Conservation (phyloP, 768 basidiomycete species). For the Mycena chlorophos region DNA sequence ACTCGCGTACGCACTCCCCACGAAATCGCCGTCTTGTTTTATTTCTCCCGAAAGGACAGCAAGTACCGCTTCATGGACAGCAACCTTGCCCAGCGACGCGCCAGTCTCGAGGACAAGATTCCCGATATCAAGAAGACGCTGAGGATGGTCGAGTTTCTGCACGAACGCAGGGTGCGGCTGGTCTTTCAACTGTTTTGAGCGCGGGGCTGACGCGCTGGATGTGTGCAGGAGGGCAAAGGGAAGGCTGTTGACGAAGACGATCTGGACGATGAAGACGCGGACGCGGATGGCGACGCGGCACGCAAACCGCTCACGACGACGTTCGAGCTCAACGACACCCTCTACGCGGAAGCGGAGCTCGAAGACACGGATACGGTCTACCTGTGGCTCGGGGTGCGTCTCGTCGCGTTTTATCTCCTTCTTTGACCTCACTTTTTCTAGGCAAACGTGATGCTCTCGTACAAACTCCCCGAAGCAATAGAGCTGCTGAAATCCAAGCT, state of each 20-base stretch:
- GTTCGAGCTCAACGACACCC: conserved; percentile 94
- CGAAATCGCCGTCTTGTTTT: conserved; percentile 24
- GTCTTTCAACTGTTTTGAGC: neutral
- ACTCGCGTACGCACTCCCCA: conserved; percentile 69
- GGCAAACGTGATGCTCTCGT: conserved; percentile 98
- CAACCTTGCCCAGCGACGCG: conserved; percentile 74
- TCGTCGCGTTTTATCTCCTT: neutral
- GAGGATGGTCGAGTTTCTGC: conserved; percentile 81
- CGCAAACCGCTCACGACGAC: conserved; percentile 71
- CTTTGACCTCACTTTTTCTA: conserved; percentile 32
- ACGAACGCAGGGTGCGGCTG: conserved; percentile 62
- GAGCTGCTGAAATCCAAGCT: conserved; percentile 76
- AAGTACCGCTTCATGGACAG: conserved; percentile 99
- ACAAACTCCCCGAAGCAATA: conserved; percentile 79
- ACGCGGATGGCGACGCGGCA: conserved; percentile 50
- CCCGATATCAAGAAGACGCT: conserved; percentile 94
- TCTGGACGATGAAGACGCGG: conserved; percentile 51
- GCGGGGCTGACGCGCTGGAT: conserved; percentile 7
- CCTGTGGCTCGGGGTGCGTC: conserved; percentile 91
- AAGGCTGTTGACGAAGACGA: conserved; percentile 44
- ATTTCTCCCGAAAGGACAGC: conserved; percentile 53
- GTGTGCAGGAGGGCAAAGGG: conserved; percentile 58
- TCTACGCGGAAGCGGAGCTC: conserved; percentile 88
- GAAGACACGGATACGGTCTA: conserved; percentile 87
- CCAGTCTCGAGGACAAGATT: conserved; percentile 88